phyloP scores from a whole-genome alignment of 2,329 filamentous ascomycete species.

The Fusarium sp. region DNA sequence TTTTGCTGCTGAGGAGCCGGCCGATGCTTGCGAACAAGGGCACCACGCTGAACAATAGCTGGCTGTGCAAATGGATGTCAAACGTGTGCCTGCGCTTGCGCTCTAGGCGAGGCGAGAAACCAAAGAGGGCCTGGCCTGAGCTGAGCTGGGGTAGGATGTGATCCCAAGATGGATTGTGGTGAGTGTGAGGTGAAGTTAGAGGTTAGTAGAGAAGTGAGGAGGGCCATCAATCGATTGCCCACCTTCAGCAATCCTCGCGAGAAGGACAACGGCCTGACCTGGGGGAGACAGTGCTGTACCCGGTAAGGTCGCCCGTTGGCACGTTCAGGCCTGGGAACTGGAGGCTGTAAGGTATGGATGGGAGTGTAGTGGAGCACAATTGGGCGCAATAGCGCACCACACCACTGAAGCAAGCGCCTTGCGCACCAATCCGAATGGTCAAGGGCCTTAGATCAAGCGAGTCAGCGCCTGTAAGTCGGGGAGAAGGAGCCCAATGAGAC shows the following conservation, averaged over 20 bases:
- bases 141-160: conserved; percentile 41
- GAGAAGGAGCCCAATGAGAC: conserved; percentile 35
- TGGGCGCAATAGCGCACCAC: conserved; percentile 47
- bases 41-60: conserved; percentile 21
- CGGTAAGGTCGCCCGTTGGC: conserved; percentile 42
- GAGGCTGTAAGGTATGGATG: no score
- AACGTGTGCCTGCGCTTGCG: conserved; percentile 35
- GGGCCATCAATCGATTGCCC: conserved; percentile 18
- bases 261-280: conserved; percentile 11
- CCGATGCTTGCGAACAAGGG: conserved; percentile 39
- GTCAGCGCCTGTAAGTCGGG: conserved; percentile 50
- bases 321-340: conserved; percentile 24
- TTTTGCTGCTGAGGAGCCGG: conserved; percentile 24
- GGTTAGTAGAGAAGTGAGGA: conserved; percentile 32
- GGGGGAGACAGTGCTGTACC: conserved; percentile 29
- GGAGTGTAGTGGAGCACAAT: conserved; percentile 37
- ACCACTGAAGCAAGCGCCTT: conserved; percentile 56
- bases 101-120: conserved; percentile 46
- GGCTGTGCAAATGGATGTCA: conserved; percentile 10
- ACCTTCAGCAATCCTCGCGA: conserved; percentile 21
- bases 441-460: conserved; percentile 43
- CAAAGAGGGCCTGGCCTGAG: conserved; percentile 36
- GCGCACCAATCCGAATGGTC: conserved; percentile 53
- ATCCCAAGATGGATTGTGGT: conserved; percentile 37
- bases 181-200: conserved; percentile 29